phyloP scores from a whole-genome alignment of 352 stramenopile species.

The Chrysophaeum taylorii region DNA sequence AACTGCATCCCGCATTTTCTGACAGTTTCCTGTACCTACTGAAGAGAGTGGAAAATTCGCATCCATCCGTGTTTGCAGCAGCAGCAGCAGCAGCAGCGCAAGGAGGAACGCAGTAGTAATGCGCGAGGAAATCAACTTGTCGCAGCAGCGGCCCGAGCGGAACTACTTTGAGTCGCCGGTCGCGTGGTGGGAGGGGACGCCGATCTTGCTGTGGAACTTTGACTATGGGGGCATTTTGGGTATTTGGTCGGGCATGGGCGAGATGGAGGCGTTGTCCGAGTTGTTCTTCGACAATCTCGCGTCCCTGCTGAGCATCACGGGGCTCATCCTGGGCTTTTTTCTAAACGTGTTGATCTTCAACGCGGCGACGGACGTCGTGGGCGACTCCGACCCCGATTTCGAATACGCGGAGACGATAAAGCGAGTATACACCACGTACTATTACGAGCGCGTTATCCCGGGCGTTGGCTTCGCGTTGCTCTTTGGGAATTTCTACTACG shows the following conservation, averaged over 20 bases:
- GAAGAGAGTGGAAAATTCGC: too few species aligned
- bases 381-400: too few species aligned
- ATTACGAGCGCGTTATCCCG: conserved; percentile 31
- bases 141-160: neutral
- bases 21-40: too few species aligned
- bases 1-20: too few species aligned
- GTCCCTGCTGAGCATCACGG: conserved; percentile 29
- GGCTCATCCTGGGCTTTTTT: conserved; percentile 25
- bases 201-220: conserved; percentile 1
- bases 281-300: conserved; percentile 44
- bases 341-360: conserved; percentile 11
- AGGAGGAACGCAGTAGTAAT: too few species aligned
- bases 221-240: neutral
- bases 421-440: conserved; percentile 15
- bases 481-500: conserved; percentile 39
- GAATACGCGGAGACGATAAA: conserved; percentile 4
- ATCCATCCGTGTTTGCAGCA: too few species aligned
- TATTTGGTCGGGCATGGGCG: conserved; percentile 7
- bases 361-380: neutral
- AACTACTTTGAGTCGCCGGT: neutral
- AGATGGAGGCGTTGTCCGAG: conserved; percentile 16
- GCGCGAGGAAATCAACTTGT: too few species aligned
- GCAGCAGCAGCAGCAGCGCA: too few species aligned
- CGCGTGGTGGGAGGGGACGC: conserved; percentile 5
- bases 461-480: conserved; percentile 32